Conservation (phyloP, 2,329 filamentous ascomycete genomes). For the Cercospora nicotianae region DNA sequence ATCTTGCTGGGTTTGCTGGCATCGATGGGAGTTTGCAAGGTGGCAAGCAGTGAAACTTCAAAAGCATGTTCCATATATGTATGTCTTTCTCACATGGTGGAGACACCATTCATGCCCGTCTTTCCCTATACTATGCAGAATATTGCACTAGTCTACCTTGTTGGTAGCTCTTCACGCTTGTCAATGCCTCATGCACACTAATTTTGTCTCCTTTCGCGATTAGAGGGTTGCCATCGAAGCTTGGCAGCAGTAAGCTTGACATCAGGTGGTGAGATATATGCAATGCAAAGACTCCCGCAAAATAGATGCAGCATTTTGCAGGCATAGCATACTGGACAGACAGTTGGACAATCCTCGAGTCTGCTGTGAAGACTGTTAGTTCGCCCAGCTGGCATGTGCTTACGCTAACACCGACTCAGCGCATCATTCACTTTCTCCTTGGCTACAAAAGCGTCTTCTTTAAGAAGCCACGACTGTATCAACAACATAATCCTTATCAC, state of each 20-base stretch:
- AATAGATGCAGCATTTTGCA: background rate
- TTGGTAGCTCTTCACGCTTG: no score
- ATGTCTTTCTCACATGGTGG: background rate
- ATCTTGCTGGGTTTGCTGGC: background rate
- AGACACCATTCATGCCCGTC: background rate
- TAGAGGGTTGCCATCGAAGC: background rate
- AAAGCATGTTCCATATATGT: background rate
- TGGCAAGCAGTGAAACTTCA: background rate
- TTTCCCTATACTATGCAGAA: background rate
- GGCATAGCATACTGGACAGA: background rate
- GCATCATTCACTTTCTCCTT: background rate
- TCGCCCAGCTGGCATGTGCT: background rate
- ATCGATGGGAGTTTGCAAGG: background rate
- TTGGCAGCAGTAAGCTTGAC: background rate
- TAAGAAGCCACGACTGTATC: background rate
- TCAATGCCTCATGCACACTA: background rate
- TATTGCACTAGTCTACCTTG: background rate
- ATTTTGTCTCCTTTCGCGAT: background rate
- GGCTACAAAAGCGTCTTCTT: background rate
- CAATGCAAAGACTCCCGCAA: background rate
- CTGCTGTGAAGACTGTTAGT: background rate
- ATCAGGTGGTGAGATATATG: background rate
- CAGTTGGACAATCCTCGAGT: background rate
- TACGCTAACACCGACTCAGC: background rate
- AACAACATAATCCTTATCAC: background rate